phyloP scores from a whole-genome alignment of 2,329 filamentous ascomycete species.

The Colletotrichum destructivum region DNA sequence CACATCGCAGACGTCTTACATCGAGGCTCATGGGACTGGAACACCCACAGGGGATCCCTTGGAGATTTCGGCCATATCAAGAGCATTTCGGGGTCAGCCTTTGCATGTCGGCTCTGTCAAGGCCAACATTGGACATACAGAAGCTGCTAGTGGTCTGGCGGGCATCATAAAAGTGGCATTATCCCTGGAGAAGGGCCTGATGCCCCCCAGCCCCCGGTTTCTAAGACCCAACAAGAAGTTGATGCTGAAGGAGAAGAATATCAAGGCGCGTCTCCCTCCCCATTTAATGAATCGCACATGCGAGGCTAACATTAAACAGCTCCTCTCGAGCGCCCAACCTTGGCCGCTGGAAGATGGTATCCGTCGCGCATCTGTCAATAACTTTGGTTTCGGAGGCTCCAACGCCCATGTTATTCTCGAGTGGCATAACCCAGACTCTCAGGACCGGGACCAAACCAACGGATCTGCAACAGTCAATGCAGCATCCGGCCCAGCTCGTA shows the following conservation, averaged over 20 bases:
- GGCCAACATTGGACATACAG: slow-evolving; percentile 68
- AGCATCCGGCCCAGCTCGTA: background rate
- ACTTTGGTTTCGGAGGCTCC: slow-evolving; percentile 22
- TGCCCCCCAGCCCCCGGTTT: slow-evolving; percentile 68
- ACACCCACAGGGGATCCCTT: slow-evolving; percentile 1
- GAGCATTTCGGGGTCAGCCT: slow-evolving; percentile 46
- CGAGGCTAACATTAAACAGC: background rate
- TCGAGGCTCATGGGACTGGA: slow-evolving; percentile 18
- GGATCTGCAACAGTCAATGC: background rate
- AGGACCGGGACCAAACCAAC: background rate
- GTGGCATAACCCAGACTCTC: slow-evolving; percentile 46
- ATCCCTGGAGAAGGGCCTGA: slow-evolving; percentile 63
- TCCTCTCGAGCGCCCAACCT: background rate
- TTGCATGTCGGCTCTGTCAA: slow-evolving; percentile 67
- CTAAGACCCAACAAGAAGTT: slow-evolving; percentile 61
- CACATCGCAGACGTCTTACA: slow-evolving; percentile 46
- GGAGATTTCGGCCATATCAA: background rate
- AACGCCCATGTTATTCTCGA: slow-evolving; percentile 28
- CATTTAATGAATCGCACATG: background rate
- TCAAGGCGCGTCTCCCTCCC: slow-evolving; percentile 40
- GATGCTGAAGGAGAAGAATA: slow-evolving; percentile 43
- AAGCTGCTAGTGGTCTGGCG: slow-evolving; percentile 65
- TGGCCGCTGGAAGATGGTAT: slow-evolving; percentile 4
- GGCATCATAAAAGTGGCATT: slow-evolving; percentile 68
- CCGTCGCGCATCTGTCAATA: slow-evolving; percentile 21